These are phyloP conservation scores for Stemphylium lycopersici DNA, from an alignment of 2,329 filamentous ascomycete species.

Conservation along the genomic window DNA sequence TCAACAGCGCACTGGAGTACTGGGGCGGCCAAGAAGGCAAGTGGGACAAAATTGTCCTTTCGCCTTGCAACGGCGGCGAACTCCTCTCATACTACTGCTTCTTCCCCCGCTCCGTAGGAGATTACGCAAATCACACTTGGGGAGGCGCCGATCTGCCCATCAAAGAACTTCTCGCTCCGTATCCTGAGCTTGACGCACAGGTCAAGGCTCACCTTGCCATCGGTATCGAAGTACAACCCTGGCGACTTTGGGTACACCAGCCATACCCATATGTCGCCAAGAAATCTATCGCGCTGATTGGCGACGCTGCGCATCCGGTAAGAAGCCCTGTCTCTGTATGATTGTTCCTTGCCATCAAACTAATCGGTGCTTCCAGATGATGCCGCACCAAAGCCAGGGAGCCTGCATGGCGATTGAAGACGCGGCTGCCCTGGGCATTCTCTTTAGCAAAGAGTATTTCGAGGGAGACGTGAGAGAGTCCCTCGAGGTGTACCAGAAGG, in stretches of 20 bases:
- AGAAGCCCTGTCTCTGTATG: slow-evolving; percentile 12
- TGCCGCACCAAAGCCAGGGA: slow-evolving; percentile 73
- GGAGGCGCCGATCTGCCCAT: slow-evolving; percentile 58
- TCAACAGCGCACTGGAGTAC: slow-evolving; percentile 68
- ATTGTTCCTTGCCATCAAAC: not conserved
- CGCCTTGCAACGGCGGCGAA: slow-evolving; percentile 69
- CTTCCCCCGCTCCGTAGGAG: slow-evolving; percentile 65
- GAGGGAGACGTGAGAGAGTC: slow-evolving; percentile 41
- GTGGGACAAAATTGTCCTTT: slow-evolving; percentile 72
- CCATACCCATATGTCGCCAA: slow-evolving; percentile 66
- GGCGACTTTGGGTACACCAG: slow-evolving; percentile 69
- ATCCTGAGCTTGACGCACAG: slow-evolving; percentile 64
- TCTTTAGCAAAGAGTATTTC: slow-evolving; percentile 61
- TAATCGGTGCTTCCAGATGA: slow-evolving; percentile 55
- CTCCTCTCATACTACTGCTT: slow-evolving; percentile 74
- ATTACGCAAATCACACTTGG: slow-evolving; percentile 68
- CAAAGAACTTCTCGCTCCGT: slow-evolving; percentile 66
- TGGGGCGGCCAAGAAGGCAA: slow-evolving; percentile 71
- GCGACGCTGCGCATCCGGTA: slow-evolving; percentile 70
- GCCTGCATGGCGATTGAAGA: slow-evolving; percentile 74
- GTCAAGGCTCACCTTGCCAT: slow-evolving; percentile 65
- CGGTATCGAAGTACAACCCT: slow-evolving; percentile 67
- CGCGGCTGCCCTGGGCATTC: slow-evolving; percentile 65
- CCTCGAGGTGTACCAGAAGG: slow-evolving; percentile 44
- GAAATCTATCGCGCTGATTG: slow-evolving; percentile 62